These are phyloP conservation scores for Apostasia shenzhenica DNA, from an alignment of 106 monocot species.

Conservation along the genomic window DNA sequence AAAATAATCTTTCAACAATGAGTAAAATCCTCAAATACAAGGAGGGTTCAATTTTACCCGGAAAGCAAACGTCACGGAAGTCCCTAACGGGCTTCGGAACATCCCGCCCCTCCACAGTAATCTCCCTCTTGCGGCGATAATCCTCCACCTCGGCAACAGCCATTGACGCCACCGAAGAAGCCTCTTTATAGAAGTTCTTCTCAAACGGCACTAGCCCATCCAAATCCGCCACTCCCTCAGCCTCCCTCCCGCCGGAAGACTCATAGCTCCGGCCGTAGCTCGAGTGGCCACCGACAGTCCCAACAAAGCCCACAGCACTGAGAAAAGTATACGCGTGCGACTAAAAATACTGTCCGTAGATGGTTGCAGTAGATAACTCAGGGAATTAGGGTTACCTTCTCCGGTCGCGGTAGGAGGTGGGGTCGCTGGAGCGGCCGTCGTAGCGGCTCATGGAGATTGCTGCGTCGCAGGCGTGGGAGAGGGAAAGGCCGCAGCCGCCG, in stretches of 20 bases:
- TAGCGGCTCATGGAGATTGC: slow-evolving; percentile 58
- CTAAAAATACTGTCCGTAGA: not conserved
- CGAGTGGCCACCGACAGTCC: slow-evolving; percentile 23
- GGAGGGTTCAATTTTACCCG: slow-evolving; percentile 32
- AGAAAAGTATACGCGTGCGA: not conserved
- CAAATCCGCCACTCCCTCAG: slow-evolving; percentile 26
- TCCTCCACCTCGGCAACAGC: slow-evolving; percentile 72
- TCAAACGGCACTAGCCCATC: slow-evolving; percentile 85
- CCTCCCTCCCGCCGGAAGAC: slow-evolving; percentile 27
- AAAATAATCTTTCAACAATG: too few species aligned
- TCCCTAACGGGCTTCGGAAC: slow-evolving; percentile 73
- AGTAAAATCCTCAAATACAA: too few species aligned
- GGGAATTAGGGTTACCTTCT: slow-evolving; percentile 36
- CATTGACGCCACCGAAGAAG: slow-evolving; percentile 68
- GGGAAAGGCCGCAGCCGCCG: not conserved
- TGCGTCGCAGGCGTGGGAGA: not conserved
- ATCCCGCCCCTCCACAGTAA: slow-evolving; percentile 88
- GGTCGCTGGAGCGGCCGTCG: slow-evolving; percentile 70
- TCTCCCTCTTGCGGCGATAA: slow-evolving; percentile 63
- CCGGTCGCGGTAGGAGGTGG: slow-evolving; percentile 68
- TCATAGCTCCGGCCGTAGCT: slow-evolving; percentile 39
- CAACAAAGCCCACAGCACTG: slow-evolving; percentile 44
- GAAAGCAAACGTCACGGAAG: slow-evolving; percentile 70
- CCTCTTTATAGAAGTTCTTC: slow-evolving; percentile 94
- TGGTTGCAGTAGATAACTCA: not conserved